phyloP scores from a whole-genome alignment of 805 yeast genomes.

The Cyberlindnera mississippiensis region DNA sequence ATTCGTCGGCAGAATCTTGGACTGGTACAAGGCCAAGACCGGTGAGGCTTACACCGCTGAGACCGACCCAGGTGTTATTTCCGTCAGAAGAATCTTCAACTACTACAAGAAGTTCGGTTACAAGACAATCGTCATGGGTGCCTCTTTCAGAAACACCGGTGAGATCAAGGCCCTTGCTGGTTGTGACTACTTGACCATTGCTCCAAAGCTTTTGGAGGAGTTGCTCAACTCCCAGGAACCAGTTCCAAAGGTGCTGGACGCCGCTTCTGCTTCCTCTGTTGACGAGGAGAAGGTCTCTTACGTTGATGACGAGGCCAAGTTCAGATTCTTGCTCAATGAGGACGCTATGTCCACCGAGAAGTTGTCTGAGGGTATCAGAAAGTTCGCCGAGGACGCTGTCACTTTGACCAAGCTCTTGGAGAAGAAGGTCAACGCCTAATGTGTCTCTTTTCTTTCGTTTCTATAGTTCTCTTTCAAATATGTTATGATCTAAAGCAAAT shows the following conservation, averaged over 20 bases:
- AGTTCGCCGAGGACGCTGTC: slow-evolving; percentile 88
- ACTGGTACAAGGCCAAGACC: slow-evolving; percentile 94
- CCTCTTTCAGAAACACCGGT: slow-evolving; percentile 96
- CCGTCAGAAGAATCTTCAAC: slow-evolving; percentile 87
- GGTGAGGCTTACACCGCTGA: slow-evolving; percentile 80
- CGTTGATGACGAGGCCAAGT: slow-evolving; percentile 80
- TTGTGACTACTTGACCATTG: slow-evolving; percentile 90
- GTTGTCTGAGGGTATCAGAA: slow-evolving; percentile 96
- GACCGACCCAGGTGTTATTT: slow-evolving; percentile 92
- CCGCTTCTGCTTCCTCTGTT: slow-evolving; percentile 53
- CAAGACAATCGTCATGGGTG: slow-evolving; percentile 99
- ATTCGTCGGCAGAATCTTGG: slow-evolving; percentile 97
- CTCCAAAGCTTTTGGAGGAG: slow-evolving; percentile 90
- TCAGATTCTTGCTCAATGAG: slow-evolving; percentile 90
- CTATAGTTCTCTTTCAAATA: background rate
- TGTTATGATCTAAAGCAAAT: slow-evolving; percentile 6
- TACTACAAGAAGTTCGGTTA: slow-evolving; percentile 97
- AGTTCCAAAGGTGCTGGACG: slow-evolving; percentile 80
- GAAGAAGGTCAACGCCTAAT: slow-evolving; percentile 45
- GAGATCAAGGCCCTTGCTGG: slow-evolving; percentile 98
- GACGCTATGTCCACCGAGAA: slow-evolving; percentile 99
- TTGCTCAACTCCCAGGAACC: slow-evolving; percentile 71
- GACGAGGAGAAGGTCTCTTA: slow-evolving; percentile 69
- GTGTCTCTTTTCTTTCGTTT: too few species aligned
- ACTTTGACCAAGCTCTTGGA: slow-evolving; percentile 69